Evolutionary conservation across 805 yeast genomes (phyloP).

Genomic region (Metschnikowia lachancei): DNA sequence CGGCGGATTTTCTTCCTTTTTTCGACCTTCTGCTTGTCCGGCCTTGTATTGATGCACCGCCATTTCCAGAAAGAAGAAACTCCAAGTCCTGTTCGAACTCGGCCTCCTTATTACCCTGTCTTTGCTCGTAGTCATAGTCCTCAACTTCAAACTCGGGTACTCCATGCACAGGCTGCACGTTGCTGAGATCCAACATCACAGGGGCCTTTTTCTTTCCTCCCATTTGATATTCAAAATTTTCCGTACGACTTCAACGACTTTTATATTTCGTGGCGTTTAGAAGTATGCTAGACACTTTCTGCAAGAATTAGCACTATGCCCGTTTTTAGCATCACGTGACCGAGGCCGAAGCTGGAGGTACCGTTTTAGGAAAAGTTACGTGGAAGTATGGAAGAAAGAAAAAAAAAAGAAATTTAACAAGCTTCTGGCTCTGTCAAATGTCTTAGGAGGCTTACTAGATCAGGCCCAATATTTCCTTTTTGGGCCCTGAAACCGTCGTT

Average conservation of each 20-base stretch:
- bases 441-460: too few relatives aligned
- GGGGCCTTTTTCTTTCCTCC: conserved; percentile 4
- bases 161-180: neutral
- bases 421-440: too few relatives aligned
- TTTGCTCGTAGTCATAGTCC: conserved; percentile 19
- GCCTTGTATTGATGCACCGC: neutral
- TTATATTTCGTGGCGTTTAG: neutral
- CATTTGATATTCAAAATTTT: neutral
- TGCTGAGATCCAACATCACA: conserved; percentile 8
- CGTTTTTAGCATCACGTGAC: too few relatives aligned
- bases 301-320: too few relatives aligned
- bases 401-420: too few relatives aligned
- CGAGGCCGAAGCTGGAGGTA: too few relatives aligned
- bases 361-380: too few relatives aligned
- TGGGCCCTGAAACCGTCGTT: too few relatives aligned
- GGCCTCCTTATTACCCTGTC: conserved; percentile 15
- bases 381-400: too few relatives aligned
- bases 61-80: conserved; percentile 23
- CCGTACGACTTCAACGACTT: neutral
- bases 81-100: conserved; percentile 32
- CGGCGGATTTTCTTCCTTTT: neutral
- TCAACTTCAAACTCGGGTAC: conserved; percentile 16
- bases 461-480: too few relatives aligned
- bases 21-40: conserved; percentile 1
- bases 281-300: too few relatives aligned